These are phyloP conservation scores for Pythium myriotylum DNA, from an alignment of 352 stramenopile species.

Conservation along the genomic window DNA sequence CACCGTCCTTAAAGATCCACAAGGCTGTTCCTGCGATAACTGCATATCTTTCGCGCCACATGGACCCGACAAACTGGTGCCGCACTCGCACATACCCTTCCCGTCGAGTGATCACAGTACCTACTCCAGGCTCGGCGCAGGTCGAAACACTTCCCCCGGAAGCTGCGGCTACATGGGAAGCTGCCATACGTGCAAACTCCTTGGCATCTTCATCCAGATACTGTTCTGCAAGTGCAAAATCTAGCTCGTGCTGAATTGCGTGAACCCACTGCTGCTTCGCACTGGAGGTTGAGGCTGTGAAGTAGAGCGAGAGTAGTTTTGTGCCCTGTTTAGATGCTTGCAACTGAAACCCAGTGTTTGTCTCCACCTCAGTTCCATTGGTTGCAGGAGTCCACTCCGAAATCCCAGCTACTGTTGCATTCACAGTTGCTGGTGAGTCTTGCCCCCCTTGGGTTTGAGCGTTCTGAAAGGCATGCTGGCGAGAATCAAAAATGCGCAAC, in stretches of 20 bases:
- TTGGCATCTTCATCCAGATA: conserved; percentile 61
- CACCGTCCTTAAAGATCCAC: conserved; percentile 38
- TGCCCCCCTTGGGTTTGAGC: background rate
- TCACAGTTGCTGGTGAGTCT: conserved; percentile 34
- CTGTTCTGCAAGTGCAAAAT: conserved; percentile 58
- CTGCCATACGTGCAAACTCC: conserved; percentile 57
- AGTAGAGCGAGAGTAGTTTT: conserved; percentile 24
- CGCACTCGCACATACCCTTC: conserved; percentile 31
- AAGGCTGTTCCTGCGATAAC: conserved; percentile 18
- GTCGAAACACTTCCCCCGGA: background rate
- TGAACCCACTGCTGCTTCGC: conserved; percentile 58
- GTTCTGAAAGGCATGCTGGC: background rate
- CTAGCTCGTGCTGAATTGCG: conserved; percentile 56
- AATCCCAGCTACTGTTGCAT: conserved; percentile 30
- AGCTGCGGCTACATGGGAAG: conserved; percentile 24
- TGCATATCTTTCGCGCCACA: conserved; percentile 31
- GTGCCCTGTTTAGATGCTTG: background rate
- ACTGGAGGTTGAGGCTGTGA: conserved; percentile 39
- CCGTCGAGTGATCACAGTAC: background rate
- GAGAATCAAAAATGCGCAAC: conserved; percentile 21
- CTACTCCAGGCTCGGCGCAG: background rate
- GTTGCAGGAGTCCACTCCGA: conserved; percentile 45
- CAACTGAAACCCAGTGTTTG: conserved; percentile 7
- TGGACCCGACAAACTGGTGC: conserved; percentile 26
- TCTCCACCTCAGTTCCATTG: background rate